Evolutionary conservation across 2,329 filamentous ascomycete genomes (phyloP), one percentile per base, ranked within the genome.

Genomic region (Ceratocystis variospora): DNA sequence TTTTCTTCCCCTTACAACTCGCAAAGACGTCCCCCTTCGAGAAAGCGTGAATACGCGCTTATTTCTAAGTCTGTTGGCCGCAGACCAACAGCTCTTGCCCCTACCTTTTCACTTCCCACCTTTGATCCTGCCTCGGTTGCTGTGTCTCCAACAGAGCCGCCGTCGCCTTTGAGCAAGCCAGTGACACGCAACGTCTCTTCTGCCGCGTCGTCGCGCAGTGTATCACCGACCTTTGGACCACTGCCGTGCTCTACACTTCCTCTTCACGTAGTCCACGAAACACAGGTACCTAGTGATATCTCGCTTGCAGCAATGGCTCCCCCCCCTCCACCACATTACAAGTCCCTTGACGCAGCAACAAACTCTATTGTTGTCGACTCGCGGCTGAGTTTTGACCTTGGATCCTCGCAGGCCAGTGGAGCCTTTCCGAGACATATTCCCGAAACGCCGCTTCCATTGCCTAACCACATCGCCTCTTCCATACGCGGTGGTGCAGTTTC

Each of bases 311-410:
- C 5, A 6, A 63, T 46, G 44, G 10, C 44, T 63, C 19, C 44
- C 50, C 62, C 45, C 5, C 45, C 66, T 17, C 33, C 66, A 64
- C 59, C 66, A 12, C 8, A 50, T 5, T 64, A 61, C 45, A 33
- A 61, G n/a, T 46, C 62, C 1, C 55, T 67, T 10, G 37, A 46
- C 19, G 33, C 65, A n/a, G 46, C 62, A 31, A 53, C 62, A 3
- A 62, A 64, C 61, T 62, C 62, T 4, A 64, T 67, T 53, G 55
- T 67, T 37, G 62, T 67, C 19, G 66, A 67, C 37, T 62, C 66
- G 10, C 66, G 62, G 5, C 57, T 67, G 28, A 67, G 66, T 46
- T 62, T 67, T 12, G 66, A 67, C 17, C 57, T 67, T 48, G 53
- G 55, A 12, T 65, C 22, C 15, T 61, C 63, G 15, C 25, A 59